Evolutionary conservation across 2,329 filamentous ascomycete genomes (phyloP).

Genomic region (Aplosporella prunicola): DNA sequence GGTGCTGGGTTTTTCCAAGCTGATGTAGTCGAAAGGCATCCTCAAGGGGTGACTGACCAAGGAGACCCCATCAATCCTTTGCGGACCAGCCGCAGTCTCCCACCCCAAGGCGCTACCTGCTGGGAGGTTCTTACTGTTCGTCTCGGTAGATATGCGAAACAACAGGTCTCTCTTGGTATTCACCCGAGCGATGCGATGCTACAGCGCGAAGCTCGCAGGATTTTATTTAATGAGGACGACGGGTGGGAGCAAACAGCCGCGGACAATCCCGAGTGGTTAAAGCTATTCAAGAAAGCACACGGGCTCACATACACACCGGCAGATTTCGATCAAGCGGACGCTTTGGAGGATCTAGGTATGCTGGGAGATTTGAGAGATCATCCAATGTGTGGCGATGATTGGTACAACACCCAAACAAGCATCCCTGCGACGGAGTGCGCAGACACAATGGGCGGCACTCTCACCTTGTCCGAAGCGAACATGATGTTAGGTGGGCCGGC

Average conservation of each 20-base stretch:
- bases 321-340: conserved; percentile 17
- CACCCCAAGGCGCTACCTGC: conserved; percentile 27
- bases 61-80: not conserved
- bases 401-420: not conserved
- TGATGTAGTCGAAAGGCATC: too few relatives aligned
- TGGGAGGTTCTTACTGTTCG: conserved; percentile 42
- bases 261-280: conserved; percentile 37
- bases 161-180: conserved; percentile 28
- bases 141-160: conserved; percentile 36
- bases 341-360: conserved; percentile 22
- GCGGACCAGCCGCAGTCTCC: not conserved
- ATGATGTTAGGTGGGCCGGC: conserved; percentile 10
- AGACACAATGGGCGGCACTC: not conserved
- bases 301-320: conserved; percentile 23
- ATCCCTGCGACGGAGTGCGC: not conserved
- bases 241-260: conserved; percentile 37
- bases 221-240: conserved; percentile 41
- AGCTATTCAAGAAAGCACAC: conserved; percentile 41
- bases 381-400: not conserved
- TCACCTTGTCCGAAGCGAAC: conserved; percentile 1
- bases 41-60: too few relatives aligned
- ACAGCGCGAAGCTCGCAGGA: conserved; percentile 37
- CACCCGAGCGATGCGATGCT: conserved; percentile 41
- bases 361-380: conserved; percentile 4
- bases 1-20: conserved; percentile 4